Evolutionary conservation across 768 basidiomycete genomes (phyloP), one percentile per base, ranked within the genome.

Genomic region (Omphalotus guepiniiformis): DNA sequence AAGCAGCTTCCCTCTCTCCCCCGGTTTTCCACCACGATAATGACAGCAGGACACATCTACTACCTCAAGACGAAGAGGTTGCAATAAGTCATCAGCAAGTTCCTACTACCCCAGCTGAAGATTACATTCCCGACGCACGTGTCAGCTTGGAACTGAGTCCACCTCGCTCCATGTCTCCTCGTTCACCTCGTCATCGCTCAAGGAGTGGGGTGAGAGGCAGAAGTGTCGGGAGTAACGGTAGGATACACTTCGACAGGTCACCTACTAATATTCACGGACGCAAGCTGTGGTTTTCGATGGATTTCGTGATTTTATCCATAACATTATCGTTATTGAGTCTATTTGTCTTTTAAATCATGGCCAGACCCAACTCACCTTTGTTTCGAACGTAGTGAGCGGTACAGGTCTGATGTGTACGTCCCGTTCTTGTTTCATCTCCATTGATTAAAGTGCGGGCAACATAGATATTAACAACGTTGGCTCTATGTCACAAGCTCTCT

Each of bases 381-480:
- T 47, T 30, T 42, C 21, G 54, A 32, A n/a, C 50, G 2, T 51
- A 85, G 85, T 88, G 49, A 80, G 80, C 53, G 88, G 88, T 12
- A 86, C 80, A 6, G 88, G 88, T 2, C 44, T 91, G n/a, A 89
- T 91, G 87, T 91, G 83, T 85, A 55, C 48, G 82, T 77, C 13
- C 15, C 26, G 3, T 22, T 42, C 28, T 73, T 39, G 32, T 52
- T 0, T 6, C 35, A 8, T 9, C 2, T 23, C 11, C 1, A 9
- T 6, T 29, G 13, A 22, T 28, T 27, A 9, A 50, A 37, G 37
- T 22, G 47, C 39, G 42, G 25, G 47, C 27, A 36, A 11, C 13
- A 21, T 47, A 86, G 85, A 83, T 57, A 92, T 93, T 64, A 92
- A 91, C 61, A 92, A 93, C 53, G 88, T 85, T n/a, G 88, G 90